Base-by-base conservation (phyloP, 306 rosid genomes). In the Rosa multiflora region DNA sequence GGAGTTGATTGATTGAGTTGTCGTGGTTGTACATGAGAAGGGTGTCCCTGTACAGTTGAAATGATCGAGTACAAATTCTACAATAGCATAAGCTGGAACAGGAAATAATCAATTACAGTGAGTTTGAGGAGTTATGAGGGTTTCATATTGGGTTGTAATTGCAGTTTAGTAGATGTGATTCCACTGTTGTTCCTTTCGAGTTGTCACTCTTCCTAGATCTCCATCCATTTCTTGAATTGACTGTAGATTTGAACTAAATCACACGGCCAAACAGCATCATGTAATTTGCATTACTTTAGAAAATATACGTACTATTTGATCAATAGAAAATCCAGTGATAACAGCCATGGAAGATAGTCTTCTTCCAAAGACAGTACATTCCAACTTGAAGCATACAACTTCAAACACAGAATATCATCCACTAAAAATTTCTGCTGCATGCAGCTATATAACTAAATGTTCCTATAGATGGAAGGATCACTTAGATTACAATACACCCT, bases 101-200 rank as follows among this genome's bases (percentile, higher is more conserved):
- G 37, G 37, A 32, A 32, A 32, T 32, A 32, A 32, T 32, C 37
- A 32, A 32, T 32, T 32, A 32, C 37, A 32, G 37, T 32, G 13
- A 58, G 64, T 21, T 2, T 20, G 7, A 58, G 61, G 23, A 53
- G 64, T n/a, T 8, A 64, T 15, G 46, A 17, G n/a, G 35, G 37
- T 64, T 64, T 64, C 11, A 15, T 14, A 64, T 64, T 32, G 44
- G 44, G 23, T 14, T 15, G n/a, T 52, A 4, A 15, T 18, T 52
- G 58, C n/a, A 52, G 4, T 52, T 51, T n/a, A 35, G 21, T 73
- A 71, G 91, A 87, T 81, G 86, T 84, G 91, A 82, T 89, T 82
- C 72, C 82, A 80, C 37, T 32, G 37, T 32, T 32, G 37, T 32
- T 32, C 37, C 37, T 32, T 29, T 32, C 37, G 37, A 32, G 37